Base-by-base conservation (phyloP, 495 filamentous ascomycete genomes). In the Neurospora sp. region DNA sequence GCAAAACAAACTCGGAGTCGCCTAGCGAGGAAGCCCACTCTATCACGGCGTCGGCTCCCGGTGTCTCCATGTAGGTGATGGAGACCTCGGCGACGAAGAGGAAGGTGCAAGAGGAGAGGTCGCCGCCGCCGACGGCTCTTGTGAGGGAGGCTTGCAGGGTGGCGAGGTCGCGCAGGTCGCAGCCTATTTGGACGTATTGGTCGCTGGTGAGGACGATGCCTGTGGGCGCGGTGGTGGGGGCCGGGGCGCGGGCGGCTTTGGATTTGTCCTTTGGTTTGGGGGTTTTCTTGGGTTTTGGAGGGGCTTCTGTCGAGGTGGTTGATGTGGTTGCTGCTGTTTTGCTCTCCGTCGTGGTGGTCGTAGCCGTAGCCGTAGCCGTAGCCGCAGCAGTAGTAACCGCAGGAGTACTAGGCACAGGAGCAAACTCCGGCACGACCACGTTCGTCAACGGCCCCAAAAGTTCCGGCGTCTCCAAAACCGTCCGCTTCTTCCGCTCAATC, bases 31-130 rank as follows among this genome's bases (percentile, higher is more conserved):
- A 85, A 9, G 90, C 89, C 92, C 92, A 96, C 42, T 82, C 77
- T 31, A 97, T 88, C 5, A 97, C 84, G 28, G 83, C 83, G 82
- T 97, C 89, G 40, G 95, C 90, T 31, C 89, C 88, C n/a, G 88
- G 82, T 21, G 86, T 86, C 59, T 93, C 89, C 94, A 97, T 97
- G 76, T 97, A 97, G 2, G 94, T 94, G 39, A 97, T 86, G 6
- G 93, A 96, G 6, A 97, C 94, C 81, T 97, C 95, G 0, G 93
- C 94, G 4, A 92, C 87, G 77, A 93, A 96, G 71, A 97, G 88
- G 13, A 97, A 84, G 11, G 85, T 81, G 73, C 87, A 90, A 4
- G 86, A 83, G 5, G 84, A 74, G 39, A 90, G 78, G 38, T 90
- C 83, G 24, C 71, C 76, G 24, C 71, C 76, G n/a, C 76, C 72